Base-by-base conservation (phyloP, 208 protist genomes). In the Acanthamoeba healyi region DNA sequence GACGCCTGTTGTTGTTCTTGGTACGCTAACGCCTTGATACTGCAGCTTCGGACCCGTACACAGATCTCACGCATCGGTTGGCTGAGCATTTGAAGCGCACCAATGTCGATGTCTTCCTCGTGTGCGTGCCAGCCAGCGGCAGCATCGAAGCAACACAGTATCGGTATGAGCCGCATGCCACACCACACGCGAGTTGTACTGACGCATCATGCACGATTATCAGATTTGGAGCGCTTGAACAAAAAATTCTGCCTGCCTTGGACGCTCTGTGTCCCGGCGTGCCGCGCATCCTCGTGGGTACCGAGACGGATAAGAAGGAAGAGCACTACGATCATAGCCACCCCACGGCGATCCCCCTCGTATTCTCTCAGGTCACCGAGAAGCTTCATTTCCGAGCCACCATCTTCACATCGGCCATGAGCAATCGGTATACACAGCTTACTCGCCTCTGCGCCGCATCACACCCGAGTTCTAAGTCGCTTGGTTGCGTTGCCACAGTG, bases 361-460 rank as follows among this genome's bases (percentile, higher is more conserved):
- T 6, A 22, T 84, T 84, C 42, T 54, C 74, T 12, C 14, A 84
- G 10, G 54, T 84, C 12, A 12, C 22, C 32, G 74, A 84, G 74
- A 84, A 22, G 74, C 74, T 34, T 12, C 74, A 84, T 44, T 84
- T 54, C 74, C 74, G 19, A 5, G 44, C 74, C 74, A 58, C 42
- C 42, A 36, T 56, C 19, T 58, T 84, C 74, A 84, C 74, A 6
- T 84, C 74, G 6, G 38, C 74, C 74, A 84, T 84, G 74, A 84
- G n/a, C 44, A 84, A 84, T 19, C 74, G 74, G 74, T 84, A 65
- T 17, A 19, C 14, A 1, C 65, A 2, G 1, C n/a, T 10, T n/a
- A n/a, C 65, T 32, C 44, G 12, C 12, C 46, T 51, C 14, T 51
- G 46, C 46, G 0, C 46, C 46, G 14, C 9, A n/a, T 6, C 46